Conservation (phyloP, 192 early-diverging fungal genomes). For the Endogone sp. region DNA sequence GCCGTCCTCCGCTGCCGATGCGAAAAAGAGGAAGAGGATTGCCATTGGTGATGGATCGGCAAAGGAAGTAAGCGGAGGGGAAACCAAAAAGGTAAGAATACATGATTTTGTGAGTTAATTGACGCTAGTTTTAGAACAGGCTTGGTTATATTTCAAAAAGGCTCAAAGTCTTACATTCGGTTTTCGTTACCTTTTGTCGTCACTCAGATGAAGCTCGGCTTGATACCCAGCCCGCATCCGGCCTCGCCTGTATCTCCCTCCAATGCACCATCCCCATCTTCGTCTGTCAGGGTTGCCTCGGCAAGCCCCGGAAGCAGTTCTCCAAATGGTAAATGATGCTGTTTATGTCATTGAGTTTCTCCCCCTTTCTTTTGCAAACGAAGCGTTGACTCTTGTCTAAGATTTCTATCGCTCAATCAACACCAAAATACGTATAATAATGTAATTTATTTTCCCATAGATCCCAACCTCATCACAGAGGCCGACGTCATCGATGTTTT, state of each 20-base stretch:
- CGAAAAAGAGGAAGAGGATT: conserved; percentile 1
- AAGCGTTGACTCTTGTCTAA: too few species aligned
- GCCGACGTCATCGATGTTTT: conserved; percentile 57
- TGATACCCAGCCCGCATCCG: neutral
- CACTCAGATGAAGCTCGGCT: neutral
- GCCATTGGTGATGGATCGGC: conserved; percentile 6
- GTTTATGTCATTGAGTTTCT: too few species aligned
- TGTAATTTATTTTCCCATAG: too few species aligned
- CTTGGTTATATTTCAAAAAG: too few species aligned
- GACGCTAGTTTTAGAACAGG: too few species aligned
- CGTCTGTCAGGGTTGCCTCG: neutral
- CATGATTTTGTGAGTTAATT: too few species aligned
- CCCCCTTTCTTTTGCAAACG: too few species aligned
- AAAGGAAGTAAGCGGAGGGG: conserved; percentile 1
- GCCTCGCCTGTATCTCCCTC: conserved; percentile 6
- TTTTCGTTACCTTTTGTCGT: too few species aligned
- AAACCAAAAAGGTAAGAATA: conserved; percentile 1
- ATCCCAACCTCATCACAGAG: conserved; percentile 52
- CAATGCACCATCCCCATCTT: neutral
- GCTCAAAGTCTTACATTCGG: too few species aligned
- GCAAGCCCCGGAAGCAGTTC: neutral
- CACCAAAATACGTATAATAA: too few species aligned
- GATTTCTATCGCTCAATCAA: too few species aligned
- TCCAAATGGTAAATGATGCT: too few species aligned
- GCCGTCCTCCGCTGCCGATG: neutral